Base-by-base conservation (phyloP, 2,329 filamentous ascomycete species). In the Sporothrix phasma region DNA sequence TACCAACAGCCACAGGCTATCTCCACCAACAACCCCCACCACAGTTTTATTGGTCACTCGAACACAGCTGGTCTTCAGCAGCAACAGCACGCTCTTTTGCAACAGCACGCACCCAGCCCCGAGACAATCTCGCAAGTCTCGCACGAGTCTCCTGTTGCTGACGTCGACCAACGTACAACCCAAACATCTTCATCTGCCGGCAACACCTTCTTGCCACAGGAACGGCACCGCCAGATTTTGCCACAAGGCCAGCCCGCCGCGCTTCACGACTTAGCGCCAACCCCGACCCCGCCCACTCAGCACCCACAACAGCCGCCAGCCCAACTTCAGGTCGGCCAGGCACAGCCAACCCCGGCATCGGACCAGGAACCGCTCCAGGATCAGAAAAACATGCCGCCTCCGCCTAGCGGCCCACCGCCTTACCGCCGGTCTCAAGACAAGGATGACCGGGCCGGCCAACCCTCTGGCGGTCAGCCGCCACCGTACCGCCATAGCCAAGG, bases 101-200 rank as follows among this genome's bases (percentile, higher is more conserved):
- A 51, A 24, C 64, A 63, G 41, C 77, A 78, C 67, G 75, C 74
- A 43, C 76, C 76, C 64, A 86, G 84, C 70, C 75, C 82, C 31
- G 84, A 87, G 72, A 85, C 84, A 5, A 73, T 84, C 43, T 87
- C 84, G 6, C 84, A 86, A 72, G 72, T 84, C 68, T 87, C 85
- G 71, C 79, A 82, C 77, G 85, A 87, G 65, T 86, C 84, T 39
- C 80, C 80, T 41, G 72, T 79, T 19, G 75, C 77, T 47, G 83
- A 85, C 67, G 76, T 76, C 45, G 81, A 83, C 66, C 74, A 76
- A 64, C 71, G 70, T 39, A 76, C 78, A 61, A 71, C 74, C 56
- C 78, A 79, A 67, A 72, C 73, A n/a, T 77, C 78, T 11, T 75
- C 79, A 29, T 74, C 65, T 7, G 37, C 61, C 1, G 46, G 45